Evolutionary conservation across 805 yeast species (phyloP).

Genomic region (Metschnikowia baotianmanensis): DNA sequence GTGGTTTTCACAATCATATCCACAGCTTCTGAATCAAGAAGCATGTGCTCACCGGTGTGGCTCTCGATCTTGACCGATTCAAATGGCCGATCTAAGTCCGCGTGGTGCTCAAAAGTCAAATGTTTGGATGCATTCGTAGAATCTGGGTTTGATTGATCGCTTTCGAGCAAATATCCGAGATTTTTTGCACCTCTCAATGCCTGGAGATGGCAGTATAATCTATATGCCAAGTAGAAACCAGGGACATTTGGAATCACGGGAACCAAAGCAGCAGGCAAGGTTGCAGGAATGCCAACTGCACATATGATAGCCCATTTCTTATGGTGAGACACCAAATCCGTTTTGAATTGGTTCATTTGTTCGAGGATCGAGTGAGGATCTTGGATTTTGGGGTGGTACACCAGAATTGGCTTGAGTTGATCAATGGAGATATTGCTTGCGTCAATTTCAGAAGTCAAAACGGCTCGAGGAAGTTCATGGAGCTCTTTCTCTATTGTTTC

Average conservation of each 20-base stretch:
- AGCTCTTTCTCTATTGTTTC: constrained; percentile 33
- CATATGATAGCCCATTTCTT: constrained; percentile 52
- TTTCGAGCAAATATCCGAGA: constrained; percentile 52
- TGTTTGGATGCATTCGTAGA: constrained; percentile 10
- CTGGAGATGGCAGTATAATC: constrained; percentile 81
- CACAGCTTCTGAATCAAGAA: constrained; percentile 47
- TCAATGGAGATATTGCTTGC: constrained; percentile 21
- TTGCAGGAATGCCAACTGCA: constrained; percentile 65
- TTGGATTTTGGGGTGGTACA: constrained; percentile 39
- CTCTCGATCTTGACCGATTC: background rate
- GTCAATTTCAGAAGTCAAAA: constrained; percentile 16
- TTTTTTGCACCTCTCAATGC: constrained; percentile 76
- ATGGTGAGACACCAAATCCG: constrained; percentile 50
- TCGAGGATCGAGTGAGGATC: constrained; percentile 27
- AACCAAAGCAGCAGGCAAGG: constrained; percentile 73
- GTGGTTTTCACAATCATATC: constrained; percentile 44
- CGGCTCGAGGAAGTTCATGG: constrained; percentile 10
- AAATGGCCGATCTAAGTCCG: constrained; percentile 18
- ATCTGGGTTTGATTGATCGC: constrained; percentile 7
- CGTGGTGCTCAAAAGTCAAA: constrained; percentile 14
- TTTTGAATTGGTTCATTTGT: constrained; percentile 45
- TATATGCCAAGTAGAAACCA: constrained; percentile 77
- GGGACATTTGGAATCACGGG: constrained; percentile 94
- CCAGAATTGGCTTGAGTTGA: constrained; percentile 39
- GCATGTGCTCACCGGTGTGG: constrained; percentile 29